Base-by-base conservation (phyloP, 345 rosid genomes). In the Eucalyptus lansdowneana region DNA sequence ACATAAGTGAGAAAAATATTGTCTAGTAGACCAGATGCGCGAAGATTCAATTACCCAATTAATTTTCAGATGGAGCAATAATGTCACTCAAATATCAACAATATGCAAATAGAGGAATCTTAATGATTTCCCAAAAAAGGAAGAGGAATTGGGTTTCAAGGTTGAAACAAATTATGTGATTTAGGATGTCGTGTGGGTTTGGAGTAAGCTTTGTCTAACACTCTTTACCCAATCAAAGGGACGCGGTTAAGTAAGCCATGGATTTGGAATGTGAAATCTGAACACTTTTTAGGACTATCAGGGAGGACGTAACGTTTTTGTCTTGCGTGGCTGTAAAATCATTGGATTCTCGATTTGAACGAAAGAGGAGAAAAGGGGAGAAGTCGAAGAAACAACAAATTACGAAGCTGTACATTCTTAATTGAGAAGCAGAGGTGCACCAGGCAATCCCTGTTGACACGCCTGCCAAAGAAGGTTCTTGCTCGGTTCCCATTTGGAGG, bases 1-100 rank as follows among this genome's bases (percentile, higher is more conserved):
- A 14, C 2, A 2, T n/a, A 2, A n/a, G 1, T 29, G 72, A 62
- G 34, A 29, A 69, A 17, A 3, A 65, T 14, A n/a, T n/a, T n/a
- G 19, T 65, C 19, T 1, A 14, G 1, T 69, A 3, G 4, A 31
- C 2, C 37, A 16, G 0, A 19, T 19, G 27, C 5, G 3, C 2
- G 2, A 72, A 72, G 4, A 34, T 69, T 31, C 21, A 3, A 6
- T 31, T 31, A 34, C 42, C 80, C 4, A 31, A 3, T 69, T 19
- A 6, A 56, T 56, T 56, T 56, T 24, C 62, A 56, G 0, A 56
- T 9, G 29, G 1, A 56, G 6, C 2, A 56, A 21, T 56, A 9
- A 56, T 4, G 25, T 56, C 27, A 56, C 1, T 56, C 1, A 3
- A 56, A 56, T 24, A 4, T 56, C 27, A 0, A 56, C 6, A 9